Evolutionary conservation across 2,329 filamentous ascomycete species (phyloP).

Genomic region (Trichoderma sp.): DNA sequence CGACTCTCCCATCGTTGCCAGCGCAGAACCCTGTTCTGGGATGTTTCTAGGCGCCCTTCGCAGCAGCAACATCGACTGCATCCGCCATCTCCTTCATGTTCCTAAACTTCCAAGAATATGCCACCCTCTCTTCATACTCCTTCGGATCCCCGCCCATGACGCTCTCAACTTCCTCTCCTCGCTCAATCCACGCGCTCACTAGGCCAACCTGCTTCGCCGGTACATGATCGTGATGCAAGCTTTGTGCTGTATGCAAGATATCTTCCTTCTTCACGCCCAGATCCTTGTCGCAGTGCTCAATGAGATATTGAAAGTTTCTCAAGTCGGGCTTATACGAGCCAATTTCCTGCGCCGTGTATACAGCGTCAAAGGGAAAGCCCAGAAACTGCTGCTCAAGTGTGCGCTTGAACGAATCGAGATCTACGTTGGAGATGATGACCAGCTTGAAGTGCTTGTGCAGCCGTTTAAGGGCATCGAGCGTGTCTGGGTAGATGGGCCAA

Average conservation of each 20-base stretch:
- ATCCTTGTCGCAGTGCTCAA: slow-evolving; percentile 55
- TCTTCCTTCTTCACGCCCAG: slow-evolving; percentile 57
- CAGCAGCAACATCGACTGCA: slow-evolving; percentile 47
- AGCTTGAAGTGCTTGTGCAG: slow-evolving; percentile 60
- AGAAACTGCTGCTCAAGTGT: slow-evolving; percentile 46
- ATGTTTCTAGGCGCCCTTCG: background rate
- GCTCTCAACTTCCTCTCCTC: slow-evolving; percentile 48
- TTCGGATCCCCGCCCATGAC: slow-evolving; percentile 34
- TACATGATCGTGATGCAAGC: slow-evolving; percentile 68
- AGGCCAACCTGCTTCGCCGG: slow-evolving; percentile 65
- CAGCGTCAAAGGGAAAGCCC: slow-evolving; percentile 59
- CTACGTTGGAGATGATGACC: slow-evolving; percentile 64
- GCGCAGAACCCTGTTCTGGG: background rate
- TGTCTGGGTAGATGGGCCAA: slow-evolving; percentile 64
- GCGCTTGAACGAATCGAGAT: slow-evolving; percentile 43
- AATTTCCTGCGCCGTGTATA: slow-evolving; percentile 72
- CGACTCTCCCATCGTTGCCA: background rate
- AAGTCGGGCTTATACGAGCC: slow-evolving; percentile 71
- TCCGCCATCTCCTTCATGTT: slow-evolving; percentile 65
- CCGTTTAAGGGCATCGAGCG: slow-evolving; percentile 54
- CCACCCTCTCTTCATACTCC: slow-evolving; percentile 44
- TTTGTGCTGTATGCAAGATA: slow-evolving; percentile 71
- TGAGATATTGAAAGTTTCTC: slow-evolving; percentile 68
- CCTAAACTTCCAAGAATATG: slow-evolving; percentile 56
- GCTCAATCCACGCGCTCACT: slow-evolving; percentile 66